Base-by-base conservation (phyloP, 257 asterid species). In the Scutellaria galericulata region DNA sequence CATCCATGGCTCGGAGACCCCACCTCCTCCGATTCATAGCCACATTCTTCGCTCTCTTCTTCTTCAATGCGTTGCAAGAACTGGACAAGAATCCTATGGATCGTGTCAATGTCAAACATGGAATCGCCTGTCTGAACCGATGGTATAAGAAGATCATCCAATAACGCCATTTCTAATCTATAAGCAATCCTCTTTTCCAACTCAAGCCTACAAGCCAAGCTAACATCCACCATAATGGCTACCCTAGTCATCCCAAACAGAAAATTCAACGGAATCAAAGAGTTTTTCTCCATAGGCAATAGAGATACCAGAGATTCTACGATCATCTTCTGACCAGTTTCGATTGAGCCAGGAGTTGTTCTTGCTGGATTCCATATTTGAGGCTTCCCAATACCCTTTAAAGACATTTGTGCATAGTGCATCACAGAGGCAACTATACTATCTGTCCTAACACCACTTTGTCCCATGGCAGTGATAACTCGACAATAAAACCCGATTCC, bases 71-170 rank as follows among this genome's bases (percentile, higher is more conserved):
- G 63, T 59, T 85, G 90, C 78, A 86, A 75, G 75, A 88, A 88
- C 75, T 80, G 87, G 6, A 80, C 86, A 68, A 89, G 76, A 63
- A 89, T 85, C 69, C 87, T 80, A 39, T 80, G 86, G 58, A 86
- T 79, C 0, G 86, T 80, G 67, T 85, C 90, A 39, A 79, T 80
- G 14, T 89, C 92, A 66, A 83, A 86, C 80, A 86, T 71, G 3
- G 90, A 85, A 74, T 84, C 90, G 13, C 85, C 88, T 0, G 85
- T 73, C 22, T 80, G 89, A 35, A 80, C 65, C 2, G 87, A 82
- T 1, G 93, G 93, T 44, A 89, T 81, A 13, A 85, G 84, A 58
- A 89, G 85, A 78, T 87, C 91, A 54, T 89, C 96, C 11, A 89
- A 80, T 42, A 73, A 74, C 3, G 86, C 90, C 86, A 83, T 70